Evolutionary conservation across 108 stramenopile genomes (phyloP).

Genomic region (Conticribra weissflogii): DNA sequence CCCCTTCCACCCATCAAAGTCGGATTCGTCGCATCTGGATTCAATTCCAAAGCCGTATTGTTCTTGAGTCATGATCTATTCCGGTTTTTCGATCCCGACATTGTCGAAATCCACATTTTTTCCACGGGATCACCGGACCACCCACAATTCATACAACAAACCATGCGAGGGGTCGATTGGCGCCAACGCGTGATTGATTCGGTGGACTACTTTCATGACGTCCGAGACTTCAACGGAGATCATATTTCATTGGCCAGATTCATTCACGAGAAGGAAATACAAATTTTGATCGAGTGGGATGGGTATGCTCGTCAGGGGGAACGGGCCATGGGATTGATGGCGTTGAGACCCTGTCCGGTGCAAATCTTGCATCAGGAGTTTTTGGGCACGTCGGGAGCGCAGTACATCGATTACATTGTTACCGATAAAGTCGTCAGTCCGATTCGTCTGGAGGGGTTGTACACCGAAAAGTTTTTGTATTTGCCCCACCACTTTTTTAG

Average conservation of each 20-base stretch:
- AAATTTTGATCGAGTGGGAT: slow-evolving; percentile 88
- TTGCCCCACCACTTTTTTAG: slow-evolving; percentile 87
- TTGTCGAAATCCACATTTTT: slow-evolving; percentile 85
- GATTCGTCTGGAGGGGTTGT: slow-evolving; percentile 53
- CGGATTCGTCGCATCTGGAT: slow-evolving; percentile 79
- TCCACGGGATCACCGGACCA: slow-evolving; percentile 72
- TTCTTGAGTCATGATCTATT: slow-evolving; percentile 87
- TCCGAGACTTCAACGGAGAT: slow-evolving; percentile 53
- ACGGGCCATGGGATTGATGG: slow-evolving; percentile 81
- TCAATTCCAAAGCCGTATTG: slow-evolving; percentile 89
- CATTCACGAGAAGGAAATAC: slow-evolving; percentile 72
- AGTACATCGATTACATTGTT: slow-evolving; percentile 82
- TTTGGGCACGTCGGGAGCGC: slow-evolving; percentile 80
- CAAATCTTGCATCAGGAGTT: slow-evolving; percentile 89
- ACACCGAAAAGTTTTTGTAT: slow-evolving; percentile 83
- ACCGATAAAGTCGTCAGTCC: slow-evolving; percentile 74
- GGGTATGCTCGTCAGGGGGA: slow-evolving; percentile 86
- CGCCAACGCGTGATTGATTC: slow-evolving; percentile 69
- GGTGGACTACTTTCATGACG: slow-evolving; percentile 83
- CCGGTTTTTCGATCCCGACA: slow-evolving; percentile 76
- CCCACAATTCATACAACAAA: slow-evolving; percentile 66
- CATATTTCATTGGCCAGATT: slow-evolving; percentile 76
- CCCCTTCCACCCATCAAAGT: slow-evolving; percentile 40
- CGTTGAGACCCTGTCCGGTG: slow-evolving; percentile 75
- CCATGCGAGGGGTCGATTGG: slow-evolving; percentile 90